Evolutionary conservation across 2,329 filamentous ascomycete genomes (phyloP).

Genomic region (Leptosphaerulina australis): DNA sequence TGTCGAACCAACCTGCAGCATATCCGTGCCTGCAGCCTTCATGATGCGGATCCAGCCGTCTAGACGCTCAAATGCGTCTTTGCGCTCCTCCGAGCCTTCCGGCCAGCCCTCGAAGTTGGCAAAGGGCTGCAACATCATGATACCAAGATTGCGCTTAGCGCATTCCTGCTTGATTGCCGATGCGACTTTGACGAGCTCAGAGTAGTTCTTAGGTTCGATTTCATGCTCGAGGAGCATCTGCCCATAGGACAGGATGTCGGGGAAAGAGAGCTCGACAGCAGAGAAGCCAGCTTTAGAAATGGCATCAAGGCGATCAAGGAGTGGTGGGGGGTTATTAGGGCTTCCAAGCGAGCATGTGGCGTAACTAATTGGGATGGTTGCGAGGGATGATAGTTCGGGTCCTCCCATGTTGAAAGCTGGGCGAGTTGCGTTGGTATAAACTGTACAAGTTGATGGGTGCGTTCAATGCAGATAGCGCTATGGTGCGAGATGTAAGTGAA

Average conservation of each 20-base stretch:
- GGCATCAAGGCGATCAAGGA: constrained; percentile 65
- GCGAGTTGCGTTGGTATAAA: not conserved
- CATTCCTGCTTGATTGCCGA: constrained; percentile 62
- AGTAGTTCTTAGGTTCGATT: constrained; percentile 64
- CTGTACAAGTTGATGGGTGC: not conserved
- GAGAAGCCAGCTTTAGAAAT: constrained; percentile 70
- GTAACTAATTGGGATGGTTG: constrained; percentile 58
- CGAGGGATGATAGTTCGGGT: constrained; percentile 44
- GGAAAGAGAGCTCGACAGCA: constrained; percentile 76
- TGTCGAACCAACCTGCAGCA: constrained; percentile 70
- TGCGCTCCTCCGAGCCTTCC: constrained; percentile 61
- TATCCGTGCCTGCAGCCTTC: constrained; percentile 70
- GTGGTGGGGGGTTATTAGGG: constrained; percentile 51
- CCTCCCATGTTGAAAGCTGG: constrained; percentile 35
- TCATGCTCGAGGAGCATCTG: constrained; percentile 57
- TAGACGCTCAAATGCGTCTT: constrained; percentile 67
- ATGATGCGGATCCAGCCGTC: constrained; percentile 74
- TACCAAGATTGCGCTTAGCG: constrained; percentile 59
- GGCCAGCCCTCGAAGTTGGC: constrained; percentile 79
- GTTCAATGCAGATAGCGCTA: not conserved
- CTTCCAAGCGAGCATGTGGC: constrained; percentile 63
- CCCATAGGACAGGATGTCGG: constrained; percentile 71
- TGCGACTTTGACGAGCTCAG: constrained; percentile 62
- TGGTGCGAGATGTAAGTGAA: not conserved
- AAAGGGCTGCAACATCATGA: constrained; percentile 78